Evolutionary conservation across 2,329 filamentous ascomycete genomes (phyloP), one percentile per base, ranked within the genome.

Genomic region (Colletotrichum eremochloae): DNA sequence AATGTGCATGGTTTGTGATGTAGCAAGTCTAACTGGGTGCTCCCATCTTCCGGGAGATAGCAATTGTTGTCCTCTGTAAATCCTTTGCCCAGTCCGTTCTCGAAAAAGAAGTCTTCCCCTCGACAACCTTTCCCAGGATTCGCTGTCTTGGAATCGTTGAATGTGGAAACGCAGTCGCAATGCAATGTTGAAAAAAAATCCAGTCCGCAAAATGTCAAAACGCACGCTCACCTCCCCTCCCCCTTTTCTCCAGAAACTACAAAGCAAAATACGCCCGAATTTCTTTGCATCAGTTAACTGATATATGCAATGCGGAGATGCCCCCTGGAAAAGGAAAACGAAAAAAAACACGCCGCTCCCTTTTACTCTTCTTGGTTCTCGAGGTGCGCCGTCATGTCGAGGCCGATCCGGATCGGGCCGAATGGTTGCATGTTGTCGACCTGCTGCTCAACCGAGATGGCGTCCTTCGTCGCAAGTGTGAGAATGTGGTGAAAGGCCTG

Each of bases 401-500:
- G 57, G 18, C 86, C 86, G 36, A 89, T 75, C 63, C 79, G 82
- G 72, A 89, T 88, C 0, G 75, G 75, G 0, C 87, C 87, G 75
- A 87, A 89, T 2, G 85, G 81, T 63, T 80, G 65, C 42, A 80
- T 68, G 7, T 76, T 75, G 33, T 80, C 78, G 38, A 80, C 80
- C 3, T 86, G 83, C 81, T 97, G 94, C 73, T 87, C 81, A 6
- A 95, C 89, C 24, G 82, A 79, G 56, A 96, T 82, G 67, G 88
- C 80, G 2, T 87, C 87, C 81, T 91, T 94, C 2, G 90, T 94
- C 7, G 89, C 91, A 55, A 96, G 86, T 14, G 88, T 86, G 18
- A 97, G 86, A 2, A 94, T 86, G 79, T 96, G 93, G 82, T 93
- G 89, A 78, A 94, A 92, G 0, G 91, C 94, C 79, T 95, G 93